Evolutionary conservation across 345 rosid species (phyloP), one percentile per base, ranked within the genome.

Genomic region (Litchi chinensis): DNA sequence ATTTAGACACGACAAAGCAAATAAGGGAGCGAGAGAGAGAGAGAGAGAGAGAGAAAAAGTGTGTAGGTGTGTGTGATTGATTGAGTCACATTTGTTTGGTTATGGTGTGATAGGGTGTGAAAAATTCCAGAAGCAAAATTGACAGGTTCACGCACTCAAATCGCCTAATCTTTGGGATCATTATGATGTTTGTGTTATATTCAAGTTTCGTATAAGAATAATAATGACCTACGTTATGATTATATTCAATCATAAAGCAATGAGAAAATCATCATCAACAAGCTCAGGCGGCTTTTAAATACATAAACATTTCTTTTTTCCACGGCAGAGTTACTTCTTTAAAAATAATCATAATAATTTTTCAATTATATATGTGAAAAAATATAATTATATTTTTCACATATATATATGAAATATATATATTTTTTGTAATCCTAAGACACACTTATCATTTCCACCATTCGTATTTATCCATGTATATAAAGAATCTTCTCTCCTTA

Each of bases 81-180:
- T 10, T 18, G 26, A 37, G 46, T 48, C 10, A 28, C 10, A 44
- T 43, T 22, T 26, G 59, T 60, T 44, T 22, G 69, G 68, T 74
- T 22, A 11, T 18, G 57, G 69, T 13, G 10, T 8, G 19, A 40
- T 19, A 8, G 76, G 7, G 26, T 5, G 41, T 57, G 32, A 19
- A 18, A 18, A 75, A 46, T 32, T 75, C 12, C 43, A 46, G 32
- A 46, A 40, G 44, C n/a, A 50, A 26, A 75, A 64, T 10, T 65
- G 78, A 75, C 78, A 6, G 48, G 48, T 48, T 65, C 70, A 65
- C 26, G 70, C 56, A 75, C 46, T 56, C 28, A 32, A 71, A 37
- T 18, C 63, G n/a, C 63, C 63, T 57, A 57, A 54, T 6, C 24
- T 19, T 57, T 57, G 8, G 63, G 63, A 57, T 24, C 24, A 57